Evolutionary conservation across 768 basidiomycete genomes (phyloP).

Genomic region (Piloderma croceum): DNA sequence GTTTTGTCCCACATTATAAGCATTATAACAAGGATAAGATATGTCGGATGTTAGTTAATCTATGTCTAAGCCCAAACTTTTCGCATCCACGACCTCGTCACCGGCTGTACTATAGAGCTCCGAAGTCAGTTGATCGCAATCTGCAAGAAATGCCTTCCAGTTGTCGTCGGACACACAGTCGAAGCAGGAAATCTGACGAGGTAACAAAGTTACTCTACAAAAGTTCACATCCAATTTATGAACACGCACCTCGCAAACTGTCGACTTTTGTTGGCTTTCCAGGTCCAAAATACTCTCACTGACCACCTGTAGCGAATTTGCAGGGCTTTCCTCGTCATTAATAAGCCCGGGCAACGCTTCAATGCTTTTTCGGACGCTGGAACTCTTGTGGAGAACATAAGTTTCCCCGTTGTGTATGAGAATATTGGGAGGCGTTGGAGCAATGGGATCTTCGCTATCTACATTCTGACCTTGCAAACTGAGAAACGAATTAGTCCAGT

Average conservation of each 20-base stretch:
- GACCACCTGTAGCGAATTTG: slow-evolving; percentile 18
- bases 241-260: slow-evolving; percentile 52
- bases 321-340: too few species aligned
- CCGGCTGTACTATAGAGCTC: too few species aligned
- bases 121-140: slow-evolving; percentile 40
- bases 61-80: too few species aligned
- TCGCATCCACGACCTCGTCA: too few species aligned
- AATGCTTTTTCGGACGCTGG: slow-evolving; percentile 42
- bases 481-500: slow-evolving; percentile 6
- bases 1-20: too few species aligned
- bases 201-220: too few species aligned
- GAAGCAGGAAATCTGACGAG: slow-evolving; percentile 40
- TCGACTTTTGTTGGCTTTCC: slow-evolving; percentile 46
- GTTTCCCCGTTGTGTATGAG: slow-evolving; percentile 29
- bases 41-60: too few species aligned
- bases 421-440: slow-evolving; percentile 40
- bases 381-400: slow-evolving; percentile 44
- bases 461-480: too few species aligned
- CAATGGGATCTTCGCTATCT: slow-evolving; percentile 19
- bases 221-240: too few species aligned
- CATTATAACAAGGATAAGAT: too few species aligned
- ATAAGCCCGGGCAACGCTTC: slow-evolving; percentile 18
- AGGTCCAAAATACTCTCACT: slow-evolving; percentile 50
- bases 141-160: slow-evolving; percentile 42
- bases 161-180: slow-evolving; percentile 29